These are phyloP conservation scores for Sporothrix schenckii DNA, from an alignment of 2,329 filamentous ascomycete species.

Conservation along the genomic window DNA sequence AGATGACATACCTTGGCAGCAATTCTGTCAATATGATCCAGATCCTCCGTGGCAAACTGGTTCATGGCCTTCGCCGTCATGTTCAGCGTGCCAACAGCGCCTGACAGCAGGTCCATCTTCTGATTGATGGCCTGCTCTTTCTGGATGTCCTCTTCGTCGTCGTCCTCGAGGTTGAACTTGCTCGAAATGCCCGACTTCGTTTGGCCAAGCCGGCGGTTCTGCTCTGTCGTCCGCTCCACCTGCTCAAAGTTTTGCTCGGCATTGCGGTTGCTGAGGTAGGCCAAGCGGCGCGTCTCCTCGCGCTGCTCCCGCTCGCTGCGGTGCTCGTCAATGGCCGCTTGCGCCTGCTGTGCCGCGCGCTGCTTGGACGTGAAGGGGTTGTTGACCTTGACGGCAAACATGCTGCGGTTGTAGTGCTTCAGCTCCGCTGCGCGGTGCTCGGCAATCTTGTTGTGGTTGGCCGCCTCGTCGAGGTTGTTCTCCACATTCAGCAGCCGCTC, in stretches of 20 bases:
- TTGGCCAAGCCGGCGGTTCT: constrained; percentile 52
- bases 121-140: constrained; percentile 57
- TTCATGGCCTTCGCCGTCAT: constrained; percentile 41
- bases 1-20: constrained; percentile 68
- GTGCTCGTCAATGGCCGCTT: constrained; percentile 69
- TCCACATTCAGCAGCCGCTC: constrained; percentile 82
- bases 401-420: constrained; percentile 82
- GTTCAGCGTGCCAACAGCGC: constrained; percentile 72
- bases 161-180: constrained; percentile 38
- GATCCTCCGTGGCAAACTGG: constrained; percentile 67
- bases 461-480: constrained; percentile 76
- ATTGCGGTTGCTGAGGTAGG: constrained; percentile 44
- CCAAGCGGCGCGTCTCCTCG: constrained; percentile 55
- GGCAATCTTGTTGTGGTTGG: constrained; percentile 74
- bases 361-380: constrained; percentile 76
- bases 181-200: constrained; percentile 40
- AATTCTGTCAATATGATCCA: constrained; percentile 73
- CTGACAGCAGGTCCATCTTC: constrained; percentile 66
- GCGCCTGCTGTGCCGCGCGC: constrained; percentile 66
- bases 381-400: constrained; percentile 81
- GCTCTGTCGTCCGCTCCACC: constrained; percentile 65
- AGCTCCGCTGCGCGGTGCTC: constrained; percentile 81
- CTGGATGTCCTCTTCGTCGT: constrained; percentile 37
- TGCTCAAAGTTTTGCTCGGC: constrained; percentile 56
- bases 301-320: constrained; percentile 66